Conservation (phyloP, 106 monocot genomes). For the Hemerocallis citrina region DNA sequence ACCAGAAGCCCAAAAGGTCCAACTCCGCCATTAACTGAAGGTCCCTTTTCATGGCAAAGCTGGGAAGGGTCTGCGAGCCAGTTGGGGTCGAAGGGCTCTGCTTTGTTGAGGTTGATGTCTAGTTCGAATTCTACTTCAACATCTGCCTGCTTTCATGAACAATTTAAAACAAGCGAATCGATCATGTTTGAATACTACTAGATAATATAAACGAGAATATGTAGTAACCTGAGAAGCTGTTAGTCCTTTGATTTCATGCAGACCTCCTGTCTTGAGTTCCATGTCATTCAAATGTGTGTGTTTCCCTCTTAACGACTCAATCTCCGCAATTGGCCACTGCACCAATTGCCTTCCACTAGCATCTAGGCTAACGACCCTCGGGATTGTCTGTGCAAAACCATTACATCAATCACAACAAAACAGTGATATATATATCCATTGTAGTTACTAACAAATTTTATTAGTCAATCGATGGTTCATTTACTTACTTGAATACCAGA, state of each 20-base stretch:
- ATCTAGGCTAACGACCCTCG: no score
- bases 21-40: conserved; percentile 17
- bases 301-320: conserved; percentile 45
- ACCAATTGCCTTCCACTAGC: conserved; percentile 31
- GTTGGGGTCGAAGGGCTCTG: conserved; percentile 32
- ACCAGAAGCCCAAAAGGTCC: no score
- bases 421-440: no score
- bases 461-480: no score
- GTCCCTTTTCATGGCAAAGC: conserved; percentile 14
- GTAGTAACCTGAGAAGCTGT: conserved; percentile 33
- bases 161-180: no score
- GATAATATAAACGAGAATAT: not conserved
- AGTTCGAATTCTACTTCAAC: conserved; percentile 63
- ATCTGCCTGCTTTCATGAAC: conserved; percentile 75
- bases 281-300: conserved; percentile 12
- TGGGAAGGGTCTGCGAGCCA: conserved; percentile 20
- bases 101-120: conserved; percentile 26
- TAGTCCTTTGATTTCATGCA: conserved; percentile 29
- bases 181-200: no score
- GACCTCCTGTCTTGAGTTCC: conserved; percentile 15
- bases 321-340: conserved; percentile 70
- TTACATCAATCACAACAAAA: no score
- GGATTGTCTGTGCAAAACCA: no score
- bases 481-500: no score
- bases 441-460: no score